A percentile compares a stretch with the other conserved stretches of the same genome.
phyloP scores from a whole-genome alignment of 139 green algal species.

The Raphidocelis subcapitata region DNA sequence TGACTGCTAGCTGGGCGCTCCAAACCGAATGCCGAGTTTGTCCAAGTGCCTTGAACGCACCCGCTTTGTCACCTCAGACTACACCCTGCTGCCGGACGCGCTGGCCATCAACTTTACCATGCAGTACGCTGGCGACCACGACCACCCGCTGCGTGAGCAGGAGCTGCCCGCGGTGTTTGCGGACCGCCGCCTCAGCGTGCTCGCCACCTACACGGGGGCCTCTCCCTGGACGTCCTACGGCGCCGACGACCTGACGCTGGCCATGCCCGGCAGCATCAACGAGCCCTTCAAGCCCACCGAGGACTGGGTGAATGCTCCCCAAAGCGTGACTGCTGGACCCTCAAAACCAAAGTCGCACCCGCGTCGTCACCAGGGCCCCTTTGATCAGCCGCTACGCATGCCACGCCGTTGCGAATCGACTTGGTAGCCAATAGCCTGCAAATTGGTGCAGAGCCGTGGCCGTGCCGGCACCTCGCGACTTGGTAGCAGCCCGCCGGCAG shows the following conservation, averaged over 20 bases:
- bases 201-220: slow-evolving; percentile 6
- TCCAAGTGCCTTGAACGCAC: no score
- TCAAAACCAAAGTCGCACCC: no score
- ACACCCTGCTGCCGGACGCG: slow-evolving; percentile 6
- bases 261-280: slow-evolving; percentile 9
- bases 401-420: no score
- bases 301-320: slow-evolving; percentile 9
- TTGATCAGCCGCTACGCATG: no score
- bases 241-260: background rate
- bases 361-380: no score
- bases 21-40: no score
- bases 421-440: no score
- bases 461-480: no score
- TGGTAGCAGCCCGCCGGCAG: no score
- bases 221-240: slow-evolving; percentile 13
- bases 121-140: slow-evolving; percentile 5
- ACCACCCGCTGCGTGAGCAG: slow-evolving; percentile 1
- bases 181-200: slow-evolving; percentile 12
- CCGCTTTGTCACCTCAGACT: slow-evolving; percentile 7
- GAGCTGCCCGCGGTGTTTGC: slow-evolving; percentile 24
- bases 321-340: no score
- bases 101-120: background rate
- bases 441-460: no score
- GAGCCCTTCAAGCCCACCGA: slow-evolving; percentile 24
- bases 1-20: no score